Conservation (phyloP, 139 green algal species). For the Ulvella scutata region DNA sequence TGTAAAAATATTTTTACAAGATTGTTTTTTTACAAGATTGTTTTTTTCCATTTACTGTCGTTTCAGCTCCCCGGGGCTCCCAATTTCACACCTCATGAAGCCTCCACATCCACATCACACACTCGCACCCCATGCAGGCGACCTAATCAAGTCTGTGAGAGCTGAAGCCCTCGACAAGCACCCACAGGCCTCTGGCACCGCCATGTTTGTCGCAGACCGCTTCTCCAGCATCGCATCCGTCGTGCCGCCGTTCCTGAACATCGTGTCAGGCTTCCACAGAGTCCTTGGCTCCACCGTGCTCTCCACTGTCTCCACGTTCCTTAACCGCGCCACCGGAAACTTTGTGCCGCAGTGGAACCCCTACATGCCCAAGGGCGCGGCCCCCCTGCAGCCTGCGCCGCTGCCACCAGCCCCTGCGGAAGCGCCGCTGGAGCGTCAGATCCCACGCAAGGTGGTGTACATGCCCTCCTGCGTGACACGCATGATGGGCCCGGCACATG, state of each 20-base stretch:
- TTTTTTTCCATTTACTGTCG: too few species aligned
- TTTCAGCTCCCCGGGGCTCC: too few species aligned
- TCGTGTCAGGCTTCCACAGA: constrained; percentile 54
- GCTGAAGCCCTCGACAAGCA: constrained; percentile 8
- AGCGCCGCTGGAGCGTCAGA: neutral
- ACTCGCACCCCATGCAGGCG: constrained; percentile 22
- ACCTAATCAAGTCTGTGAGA: constrained; percentile 64
- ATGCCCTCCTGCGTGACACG: constrained; percentile 80
- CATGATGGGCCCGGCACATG: constrained; percentile 77
- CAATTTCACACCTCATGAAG: too few species aligned
- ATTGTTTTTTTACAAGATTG: too few species aligned
- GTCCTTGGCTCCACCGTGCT: constrained; percentile 59
- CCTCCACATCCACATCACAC: too few species aligned
- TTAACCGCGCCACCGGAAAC: constrained; percentile 56
- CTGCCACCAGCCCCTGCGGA: neutral
- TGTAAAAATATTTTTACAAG: too few species aligned
- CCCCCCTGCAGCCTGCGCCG: constrained; percentile 23
- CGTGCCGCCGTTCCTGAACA: constrained; percentile 64
- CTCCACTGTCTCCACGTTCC: constrained; percentile 37
- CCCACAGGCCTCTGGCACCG: constrained; percentile 3
- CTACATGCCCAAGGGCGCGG: constrained; percentile 78
- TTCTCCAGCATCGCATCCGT: constrained; percentile 45
- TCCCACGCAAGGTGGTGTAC: constrained; percentile 77
- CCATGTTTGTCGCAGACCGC: constrained; percentile 59
- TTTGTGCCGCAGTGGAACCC: constrained; percentile 83